Percentiles rank a stretch among this genome's conserved stretches.
These are phyloP conservation scores for Hyaloscypha hepaticicola DNA, from an alignment of 495 filamentous ascomycete genomes.

Conservation along the genomic window DNA sequence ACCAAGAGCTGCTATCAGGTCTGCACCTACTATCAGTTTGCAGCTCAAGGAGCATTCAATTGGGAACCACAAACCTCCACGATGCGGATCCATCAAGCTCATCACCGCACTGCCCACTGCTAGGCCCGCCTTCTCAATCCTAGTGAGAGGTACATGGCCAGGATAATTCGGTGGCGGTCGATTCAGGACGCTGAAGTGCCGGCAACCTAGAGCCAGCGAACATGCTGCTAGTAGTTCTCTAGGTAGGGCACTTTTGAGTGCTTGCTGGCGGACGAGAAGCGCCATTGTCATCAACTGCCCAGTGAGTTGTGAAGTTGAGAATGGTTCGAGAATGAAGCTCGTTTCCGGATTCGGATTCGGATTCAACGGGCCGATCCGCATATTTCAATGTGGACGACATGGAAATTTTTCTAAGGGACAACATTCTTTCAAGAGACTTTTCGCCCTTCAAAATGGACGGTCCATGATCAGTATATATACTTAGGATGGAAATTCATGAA, in stretches of 20 bases:
- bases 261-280: constrained; percentile 20
- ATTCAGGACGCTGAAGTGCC: constrained; percentile 72
- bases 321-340: constrained; percentile 1
- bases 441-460: constrained; percentile 10
- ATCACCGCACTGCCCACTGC: constrained; percentile 80
- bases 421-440: neutral
- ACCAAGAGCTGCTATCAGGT: constrained; percentile 90
- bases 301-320: neutral
- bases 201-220: constrained; percentile 21
- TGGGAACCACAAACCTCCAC: constrained; percentile 36
- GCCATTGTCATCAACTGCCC: constrained; percentile 18
- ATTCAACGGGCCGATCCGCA: neutral
- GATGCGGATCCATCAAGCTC: constrained; percentile 74
- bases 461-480: neutral
- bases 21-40: constrained; percentile 41
- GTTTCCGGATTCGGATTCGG: neutral
- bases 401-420: neutral
- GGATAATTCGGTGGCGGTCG: constrained; percentile 84
- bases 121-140: constrained; percentile 70
- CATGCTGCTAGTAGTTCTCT: constrained; percentile 28
- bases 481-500: constrained; percentile 27
- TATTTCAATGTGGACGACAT: neutral
- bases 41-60: constrained; percentile 6
- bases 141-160: constrained; percentile 86
- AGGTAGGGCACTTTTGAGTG: constrained; percentile 20